These are phyloP conservation scores for Teratosphaeria nubilosa DNA, from an alignment of 2,329 filamentous ascomycete genomes.

Conservation along the genomic window DNA sequence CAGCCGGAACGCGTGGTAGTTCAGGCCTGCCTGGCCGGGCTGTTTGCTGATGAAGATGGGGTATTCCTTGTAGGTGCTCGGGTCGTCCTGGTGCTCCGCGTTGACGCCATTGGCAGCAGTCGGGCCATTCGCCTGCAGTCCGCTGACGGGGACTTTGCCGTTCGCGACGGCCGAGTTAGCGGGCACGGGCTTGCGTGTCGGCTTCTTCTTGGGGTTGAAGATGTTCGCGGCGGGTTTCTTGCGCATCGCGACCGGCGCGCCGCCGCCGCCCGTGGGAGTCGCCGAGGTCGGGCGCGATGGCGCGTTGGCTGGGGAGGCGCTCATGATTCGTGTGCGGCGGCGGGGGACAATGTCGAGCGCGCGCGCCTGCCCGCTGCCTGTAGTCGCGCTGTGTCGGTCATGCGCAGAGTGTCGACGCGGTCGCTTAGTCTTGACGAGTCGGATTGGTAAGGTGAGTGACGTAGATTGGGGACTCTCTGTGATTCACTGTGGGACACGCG, in stretches of 20 bases:
- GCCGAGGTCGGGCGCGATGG: constrained; percentile 20
- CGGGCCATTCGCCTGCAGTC: constrained; percentile 1
- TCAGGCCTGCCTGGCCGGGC: constrained; percentile 65
- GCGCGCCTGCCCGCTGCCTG: not conserved
- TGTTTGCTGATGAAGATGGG: constrained; percentile 78
- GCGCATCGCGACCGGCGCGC: constrained; percentile 24
- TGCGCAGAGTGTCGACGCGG: not conserved
- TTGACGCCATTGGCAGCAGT: constrained; percentile 4
- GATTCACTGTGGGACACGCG: not conserved
- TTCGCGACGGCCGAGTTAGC: constrained; percentile 3
- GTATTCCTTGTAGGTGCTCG: constrained; percentile 37
- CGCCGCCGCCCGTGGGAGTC: constrained; percentile 28
- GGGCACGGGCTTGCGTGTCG: constrained; percentile 26
- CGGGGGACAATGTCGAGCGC: not conserved
- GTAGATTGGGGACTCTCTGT: not conserved
- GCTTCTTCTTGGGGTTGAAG: constrained; percentile 19
- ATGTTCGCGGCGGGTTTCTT: constrained; percentile 25
- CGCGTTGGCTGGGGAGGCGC: constrained; percentile 24
- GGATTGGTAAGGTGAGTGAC: too few relatives aligned
- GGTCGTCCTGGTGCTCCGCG: constrained; percentile 12
- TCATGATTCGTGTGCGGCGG: constrained; percentile 19
- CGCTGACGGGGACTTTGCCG: constrained; percentile 3
- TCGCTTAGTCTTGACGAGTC: not conserved
- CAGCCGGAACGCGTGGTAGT: constrained; percentile 81
- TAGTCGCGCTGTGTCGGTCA: not conserved